These are phyloP conservation scores for Penicillium thymicola DNA, from an alignment of 2,329 filamentous ascomycete species.

Conservation along the genomic window DNA sequence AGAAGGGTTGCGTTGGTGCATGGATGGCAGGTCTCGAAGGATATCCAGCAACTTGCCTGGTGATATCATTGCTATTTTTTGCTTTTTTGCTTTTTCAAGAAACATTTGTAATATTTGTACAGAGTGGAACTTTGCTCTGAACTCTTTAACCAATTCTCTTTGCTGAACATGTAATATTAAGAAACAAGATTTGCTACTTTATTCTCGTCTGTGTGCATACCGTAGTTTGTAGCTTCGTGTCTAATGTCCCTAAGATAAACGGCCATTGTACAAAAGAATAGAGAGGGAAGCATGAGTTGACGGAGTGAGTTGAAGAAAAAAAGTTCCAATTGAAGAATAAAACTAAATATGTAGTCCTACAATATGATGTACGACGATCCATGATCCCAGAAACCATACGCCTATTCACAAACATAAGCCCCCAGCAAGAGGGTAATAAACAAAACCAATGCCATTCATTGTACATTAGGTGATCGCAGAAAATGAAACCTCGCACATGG, in stretches of 20 bases:
- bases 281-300: neutral
- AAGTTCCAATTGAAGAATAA: neutral
- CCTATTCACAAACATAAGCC: neutral
- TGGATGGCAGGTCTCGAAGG: slow-evolving; percentile 68
- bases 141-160: neutral
- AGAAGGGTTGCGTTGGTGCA: slow-evolving; percentile 64
- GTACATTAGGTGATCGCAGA: neutral
- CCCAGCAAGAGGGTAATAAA: neutral
- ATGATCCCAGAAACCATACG: neutral
- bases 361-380: neutral
- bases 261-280: neutral
- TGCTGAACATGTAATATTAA: neutral
- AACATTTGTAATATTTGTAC: neutral
- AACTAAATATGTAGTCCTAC: neutral
- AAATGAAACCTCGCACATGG: neutral
- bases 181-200: neutral
- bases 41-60: slow-evolving; percentile 51
- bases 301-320: neutral
- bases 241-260: neutral
- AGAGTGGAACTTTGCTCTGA: neutral
- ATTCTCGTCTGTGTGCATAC: neutral
- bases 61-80: neutral
- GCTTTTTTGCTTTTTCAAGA: no score
- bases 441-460: neutral
- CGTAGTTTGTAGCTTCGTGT: neutral